Evolutionary conservation across 257 asterid species (phyloP), one percentile per base, ranked within the genome.

Genomic region (Nicotiana sylvestris): DNA sequence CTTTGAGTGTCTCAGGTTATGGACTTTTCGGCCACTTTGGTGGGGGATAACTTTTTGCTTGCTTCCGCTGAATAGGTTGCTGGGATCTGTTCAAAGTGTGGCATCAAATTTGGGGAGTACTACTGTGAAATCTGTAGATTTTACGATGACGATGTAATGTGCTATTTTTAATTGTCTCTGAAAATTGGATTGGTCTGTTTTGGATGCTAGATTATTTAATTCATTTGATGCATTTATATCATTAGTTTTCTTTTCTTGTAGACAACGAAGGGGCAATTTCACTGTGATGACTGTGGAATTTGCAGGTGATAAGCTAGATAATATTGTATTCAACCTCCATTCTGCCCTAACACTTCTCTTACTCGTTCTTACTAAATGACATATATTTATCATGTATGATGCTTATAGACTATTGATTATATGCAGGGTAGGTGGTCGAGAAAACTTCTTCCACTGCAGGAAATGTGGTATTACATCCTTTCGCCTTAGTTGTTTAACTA

Each of bases 351-450:
- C 77, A 53, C 7, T 33, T 80, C 51, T 32, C 18, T 29, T 80
- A 9, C 49, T 53, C 7, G 5, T 62, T 43, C 27, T 32, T 30
- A 35, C 53, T 43, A 81, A 81, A 21, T 11, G 46, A 30, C 66
- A 65, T 58, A n/a, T 65, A 27, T 66, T 18, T 69, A 18, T 78
- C 62, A 55, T 37, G 32, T 33, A 56, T 67, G 82, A 58, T 53
- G 84, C 56, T 81, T 82, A 79, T 79, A 58, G 76, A 27, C 76
- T 84, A 76, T 11, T 82, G 83, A 78, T 82, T 82, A 58, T 79
- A 87, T 79, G 87, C 93, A 95, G 99, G 84, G 98, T 95, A 74
- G 98, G 97, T 33, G 98, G 99, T 10, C 92, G 92, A n/a, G 96
- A 90, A 21, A 92, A 94, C 39, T 95, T 85, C 88, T 95, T 93